phyloP scores from a whole-genome alignment of 345 rosid species.

The Excoecaria cochinchinensis region DNA sequence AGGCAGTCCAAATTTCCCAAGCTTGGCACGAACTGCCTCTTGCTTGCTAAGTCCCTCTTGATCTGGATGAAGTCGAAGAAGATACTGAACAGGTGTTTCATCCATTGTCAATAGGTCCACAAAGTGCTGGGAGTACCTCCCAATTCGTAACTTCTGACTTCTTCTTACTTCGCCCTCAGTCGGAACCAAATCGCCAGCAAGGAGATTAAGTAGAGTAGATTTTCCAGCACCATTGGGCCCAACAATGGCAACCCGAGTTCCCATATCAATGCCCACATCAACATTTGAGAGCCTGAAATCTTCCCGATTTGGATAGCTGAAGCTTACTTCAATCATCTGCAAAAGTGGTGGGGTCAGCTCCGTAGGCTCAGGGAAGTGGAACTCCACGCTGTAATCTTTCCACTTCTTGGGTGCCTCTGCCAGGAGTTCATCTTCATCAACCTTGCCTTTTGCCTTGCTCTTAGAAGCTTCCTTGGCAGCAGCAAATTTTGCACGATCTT shows the following conservation, averaged over 20 bases:
- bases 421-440: slow-evolving; percentile 66
- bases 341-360: slow-evolving; percentile 91
- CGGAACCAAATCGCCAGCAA: slow-evolving; percentile 85
- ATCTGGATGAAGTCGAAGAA: slow-evolving; percentile 91
- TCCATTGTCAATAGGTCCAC: slow-evolving; percentile 89
- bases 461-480: slow-evolving; percentile 82
- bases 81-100: slow-evolving; percentile 91
- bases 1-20: slow-evolving; percentile 90
- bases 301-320: slow-evolving; percentile 73
- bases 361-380: slow-evolving; percentile 95
- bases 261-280: slow-evolving; percentile 98
- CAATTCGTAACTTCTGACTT: slow-evolving; percentile 89
- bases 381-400: slow-evolving; percentile 90
- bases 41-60: slow-evolving; percentile 95
- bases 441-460: slow-evolving; percentile 68
- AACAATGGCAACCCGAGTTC: slow-evolving; percentile 87
- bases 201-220: slow-evolving; percentile 85
- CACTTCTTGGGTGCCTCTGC: slow-evolving; percentile 85
- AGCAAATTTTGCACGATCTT: slow-evolving; percentile 66
- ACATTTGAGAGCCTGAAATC: slow-evolving; percentile 80
- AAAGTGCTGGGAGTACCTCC: slow-evolving; percentile 95
- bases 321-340: slow-evolving; percentile 87
- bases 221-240: slow-evolving; percentile 99
- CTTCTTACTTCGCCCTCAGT: slow-evolving; percentile 78
- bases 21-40: slow-evolving; percentile 94